phyloP scores from a whole-genome alignment of 352 stramenopile genomes.

The Pythium catenulatum region DNA sequence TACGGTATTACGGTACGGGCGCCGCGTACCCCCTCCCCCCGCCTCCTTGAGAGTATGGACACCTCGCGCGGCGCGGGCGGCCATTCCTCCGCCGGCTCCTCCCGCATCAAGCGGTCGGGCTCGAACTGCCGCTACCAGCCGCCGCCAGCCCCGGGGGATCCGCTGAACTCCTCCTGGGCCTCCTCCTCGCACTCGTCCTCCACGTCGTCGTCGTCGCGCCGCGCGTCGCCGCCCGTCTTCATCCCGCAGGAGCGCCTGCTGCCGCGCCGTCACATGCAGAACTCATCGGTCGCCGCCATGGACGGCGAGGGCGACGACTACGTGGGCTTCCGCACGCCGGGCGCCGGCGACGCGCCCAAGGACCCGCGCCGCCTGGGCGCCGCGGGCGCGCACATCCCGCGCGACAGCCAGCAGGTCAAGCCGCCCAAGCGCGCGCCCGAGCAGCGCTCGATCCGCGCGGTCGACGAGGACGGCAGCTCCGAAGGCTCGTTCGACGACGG shows the following conservation, averaged over 20 bases:
- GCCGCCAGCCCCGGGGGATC: not conserved
- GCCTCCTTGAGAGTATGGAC: conserved; percentile 21
- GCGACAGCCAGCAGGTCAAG: conserved; percentile 47
- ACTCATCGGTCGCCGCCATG: not conserved
- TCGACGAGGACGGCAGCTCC: conserved; percentile 87
- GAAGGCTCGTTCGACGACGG: conserved; percentile 88
- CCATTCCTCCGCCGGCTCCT: too few species aligned
- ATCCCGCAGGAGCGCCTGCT: conserved; percentile 43
- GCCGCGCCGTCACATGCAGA: not conserved
- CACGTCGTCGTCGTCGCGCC: conserved; percentile 19
- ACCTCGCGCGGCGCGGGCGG: not conserved
- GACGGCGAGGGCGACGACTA: conserved; percentile 16
- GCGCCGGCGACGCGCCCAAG: conserved; percentile 21
- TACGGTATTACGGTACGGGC: too few species aligned
- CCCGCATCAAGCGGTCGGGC: conserved; percentile 33
- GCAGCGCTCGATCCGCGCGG: conserved; percentile 62
- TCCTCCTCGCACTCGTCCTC: not conserved
- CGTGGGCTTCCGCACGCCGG: conserved; percentile 41
- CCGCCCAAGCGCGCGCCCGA: not conserved
- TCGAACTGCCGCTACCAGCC: conserved; percentile 48
- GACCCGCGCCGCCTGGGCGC: conserved; percentile 13
- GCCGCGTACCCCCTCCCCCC: not conserved
- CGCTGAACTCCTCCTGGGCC: too few species aligned
- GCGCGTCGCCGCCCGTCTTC: conserved; percentile 43
- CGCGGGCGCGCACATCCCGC: conserved; percentile 36